A percentile compares a stretch with the other conserved stretches of the same genome.
Evolutionary conservation across 1,284 basidiomycete species (phyloP).

Genomic region (Malassezia obtusa): DNA sequence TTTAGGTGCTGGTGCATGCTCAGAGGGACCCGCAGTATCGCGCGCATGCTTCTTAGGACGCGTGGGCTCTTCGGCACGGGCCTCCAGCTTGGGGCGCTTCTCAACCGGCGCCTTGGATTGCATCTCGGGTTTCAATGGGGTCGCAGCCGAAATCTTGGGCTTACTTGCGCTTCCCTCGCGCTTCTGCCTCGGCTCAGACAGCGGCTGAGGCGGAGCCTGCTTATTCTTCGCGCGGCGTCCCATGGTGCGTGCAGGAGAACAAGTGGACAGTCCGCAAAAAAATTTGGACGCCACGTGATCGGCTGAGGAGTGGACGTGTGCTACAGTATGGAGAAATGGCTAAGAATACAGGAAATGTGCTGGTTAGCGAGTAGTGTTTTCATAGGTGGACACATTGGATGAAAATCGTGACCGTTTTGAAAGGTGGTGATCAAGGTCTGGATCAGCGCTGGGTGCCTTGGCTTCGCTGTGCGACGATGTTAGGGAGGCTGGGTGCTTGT

Average conservation of each 20-base stretch:
- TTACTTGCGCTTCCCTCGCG: neutral
- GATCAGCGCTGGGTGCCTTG: too few relatives aligned
- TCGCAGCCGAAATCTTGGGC: too few relatives aligned
- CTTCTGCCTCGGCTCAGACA: neutral
- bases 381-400: too few relatives aligned
- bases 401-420: too few relatives aligned
- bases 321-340: too few relatives aligned
- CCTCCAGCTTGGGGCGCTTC: neutral
- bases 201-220: conserved; percentile 55
- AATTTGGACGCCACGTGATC: conserved; percentile 4
- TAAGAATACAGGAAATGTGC: neutral
- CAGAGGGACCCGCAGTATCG: too few relatives aligned
- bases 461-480: too few relatives aligned
- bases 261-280: neutral
- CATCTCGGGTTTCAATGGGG: too few relatives aligned
- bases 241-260: conserved; percentile 54
- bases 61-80: neutral
- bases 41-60: too few relatives aligned
- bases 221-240: conserved; percentile 84
- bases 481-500: too few relatives aligned
- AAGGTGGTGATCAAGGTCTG: too few relatives aligned
- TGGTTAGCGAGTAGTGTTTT: neutral
- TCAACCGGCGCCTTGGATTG: neutral
- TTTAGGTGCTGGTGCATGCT: too few relatives aligned
- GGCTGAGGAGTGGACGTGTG: neutral